phyloP scores from a whole-genome alignment of 2,329 filamentous ascomycete genomes.

The Xylaria sp. region DNA sequence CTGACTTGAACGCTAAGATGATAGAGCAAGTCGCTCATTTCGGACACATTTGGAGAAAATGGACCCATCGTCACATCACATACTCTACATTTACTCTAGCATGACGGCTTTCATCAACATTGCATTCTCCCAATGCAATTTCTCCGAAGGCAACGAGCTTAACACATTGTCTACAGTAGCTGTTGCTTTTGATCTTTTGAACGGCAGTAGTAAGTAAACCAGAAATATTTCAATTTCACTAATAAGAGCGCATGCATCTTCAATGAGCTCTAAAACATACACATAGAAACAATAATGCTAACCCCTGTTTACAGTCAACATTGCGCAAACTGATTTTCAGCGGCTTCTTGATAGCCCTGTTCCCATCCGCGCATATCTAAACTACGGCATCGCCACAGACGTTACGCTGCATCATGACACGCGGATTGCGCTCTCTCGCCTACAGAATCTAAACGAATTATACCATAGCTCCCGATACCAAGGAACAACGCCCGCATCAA shows the following conservation, averaged over 20 bases:
- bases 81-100: constrained; percentile 49
- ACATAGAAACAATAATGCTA: not conserved
- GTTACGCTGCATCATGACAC: constrained; percentile 40
- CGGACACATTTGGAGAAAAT: constrained; percentile 46
- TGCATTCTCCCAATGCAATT: constrained; percentile 44
- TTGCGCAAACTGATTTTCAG: constrained; percentile 43
- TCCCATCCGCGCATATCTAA: constrained; percentile 42
- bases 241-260: not conserved
- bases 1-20: constrained; percentile 39
- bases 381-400: constrained; percentile 39
- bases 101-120: constrained; percentile 47
- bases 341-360: constrained; percentile 43
- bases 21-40: constrained; percentile 48
- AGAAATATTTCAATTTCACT: not conserved
- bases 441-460: constrained; percentile 41
- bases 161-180: constrained; percentile 40
- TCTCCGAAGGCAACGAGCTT: constrained; percentile 31
- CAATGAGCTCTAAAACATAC: not conserved
- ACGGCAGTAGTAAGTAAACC: constrained; percentile 40
- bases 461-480: constrained; percentile 33
- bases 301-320: constrained; percentile 33
- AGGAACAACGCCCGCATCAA: constrained; percentile 20
- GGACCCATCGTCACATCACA: constrained; percentile 45
- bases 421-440: constrained; percentile 39
- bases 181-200: constrained; percentile 45